Conservation (phyloP, 2,329 filamentous ascomycete genomes). For the Cercospora canescens region DNA sequence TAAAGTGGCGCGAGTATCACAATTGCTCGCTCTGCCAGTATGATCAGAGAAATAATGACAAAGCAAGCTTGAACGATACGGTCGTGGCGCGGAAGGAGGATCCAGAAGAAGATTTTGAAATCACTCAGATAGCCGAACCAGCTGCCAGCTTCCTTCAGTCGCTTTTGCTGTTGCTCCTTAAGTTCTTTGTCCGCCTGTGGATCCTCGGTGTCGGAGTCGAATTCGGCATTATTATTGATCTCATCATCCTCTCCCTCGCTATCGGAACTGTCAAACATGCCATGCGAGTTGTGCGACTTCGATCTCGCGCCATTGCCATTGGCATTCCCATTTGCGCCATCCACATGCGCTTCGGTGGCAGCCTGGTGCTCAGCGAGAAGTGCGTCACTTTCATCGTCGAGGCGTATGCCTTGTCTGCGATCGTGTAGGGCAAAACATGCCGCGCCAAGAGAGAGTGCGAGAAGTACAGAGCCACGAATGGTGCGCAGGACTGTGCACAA, state of each 20-base stretch:
- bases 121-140: slow-evolving; percentile 76
- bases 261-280: slow-evolving; percentile 7
- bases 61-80: slow-evolving; percentile 67
- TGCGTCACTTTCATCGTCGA: slow-evolving; percentile 28
- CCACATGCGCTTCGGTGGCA: not conserved
- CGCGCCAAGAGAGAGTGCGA: slow-evolving; percentile 16
- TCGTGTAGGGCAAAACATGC: slow-evolving; percentile 20
- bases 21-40: slow-evolving; percentile 69
- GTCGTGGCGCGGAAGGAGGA: slow-evolving; percentile 73
- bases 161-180: slow-evolving; percentile 56
- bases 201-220: slow-evolving; percentile 52
- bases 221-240: slow-evolving; percentile 20
- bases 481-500: slow-evolving; percentile 19
- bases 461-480: slow-evolving; percentile 19
- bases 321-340: not conserved
- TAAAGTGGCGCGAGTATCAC: slow-evolving; percentile 80
- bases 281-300: slow-evolving; percentile 3
- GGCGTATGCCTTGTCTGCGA: slow-evolving; percentile 15
- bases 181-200: slow-evolving; percentile 58
- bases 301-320: slow-evolving; percentile 21
- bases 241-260: slow-evolving; percentile 11
- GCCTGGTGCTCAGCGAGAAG: slow-evolving; percentile 16
- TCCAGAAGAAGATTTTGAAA: slow-evolving; percentile 73
- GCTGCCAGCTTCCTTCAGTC: slow-evolving; percentile 71
- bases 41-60: slow-evolving; percentile 64